Evolutionary conservation across 2,329 filamentous ascomycete species (phyloP).

Genomic region (Pseudonectria foliicola): DNA sequence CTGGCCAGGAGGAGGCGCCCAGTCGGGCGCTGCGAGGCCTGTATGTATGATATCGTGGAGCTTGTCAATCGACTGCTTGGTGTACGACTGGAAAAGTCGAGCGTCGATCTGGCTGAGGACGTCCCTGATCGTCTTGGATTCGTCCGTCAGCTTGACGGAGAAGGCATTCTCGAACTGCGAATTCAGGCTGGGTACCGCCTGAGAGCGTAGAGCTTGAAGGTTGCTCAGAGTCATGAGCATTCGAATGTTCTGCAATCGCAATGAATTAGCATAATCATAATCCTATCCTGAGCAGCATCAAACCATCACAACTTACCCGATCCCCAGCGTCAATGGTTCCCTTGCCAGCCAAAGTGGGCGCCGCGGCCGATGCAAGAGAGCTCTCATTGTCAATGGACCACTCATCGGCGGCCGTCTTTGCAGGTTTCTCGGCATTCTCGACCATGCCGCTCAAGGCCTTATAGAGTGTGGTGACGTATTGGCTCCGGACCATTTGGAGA

Average conservation of each 20-base stretch:
- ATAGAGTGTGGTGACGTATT: slow-evolving; percentile 91
- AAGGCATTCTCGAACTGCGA: slow-evolving; percentile 90
- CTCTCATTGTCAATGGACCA: slow-evolving; percentile 46
- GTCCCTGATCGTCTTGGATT: slow-evolving; percentile 85
- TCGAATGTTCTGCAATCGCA: slow-evolving; percentile 64
- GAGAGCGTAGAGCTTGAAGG: slow-evolving; percentile 71
- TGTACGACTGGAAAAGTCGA: slow-evolving; percentile 88
- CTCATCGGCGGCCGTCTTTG: slow-evolving; percentile 57
- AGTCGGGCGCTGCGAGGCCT: slow-evolving; percentile 64
- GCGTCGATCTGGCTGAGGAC: slow-evolving; percentile 86
- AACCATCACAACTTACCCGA: slow-evolving; percentile 36
- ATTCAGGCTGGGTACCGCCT: slow-evolving; percentile 82
- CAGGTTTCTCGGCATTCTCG: slow-evolving; percentile 80
- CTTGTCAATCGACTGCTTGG: slow-evolving; percentile 62
- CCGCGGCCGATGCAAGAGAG: slow-evolving; percentile 28
- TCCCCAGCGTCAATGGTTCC: slow-evolving; percentile 49
- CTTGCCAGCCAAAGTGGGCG: slow-evolving; percentile 32
- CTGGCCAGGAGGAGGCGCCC: slow-evolving; percentile 53
- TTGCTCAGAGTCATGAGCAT: slow-evolving; percentile 94
- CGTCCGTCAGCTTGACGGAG: slow-evolving; percentile 87
- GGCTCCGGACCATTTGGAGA: slow-evolving; percentile 80
- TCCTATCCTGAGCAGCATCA: not conserved
- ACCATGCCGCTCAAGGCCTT: slow-evolving; percentile 94
- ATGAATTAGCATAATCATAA: slow-evolving; percentile 1
- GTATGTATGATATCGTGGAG: slow-evolving; percentile 63